These are phyloP conservation scores for Pisolithus orientalis DNA, from an alignment of 768 basidiomycete genomes.

Conservation along the genomic window DNA sequence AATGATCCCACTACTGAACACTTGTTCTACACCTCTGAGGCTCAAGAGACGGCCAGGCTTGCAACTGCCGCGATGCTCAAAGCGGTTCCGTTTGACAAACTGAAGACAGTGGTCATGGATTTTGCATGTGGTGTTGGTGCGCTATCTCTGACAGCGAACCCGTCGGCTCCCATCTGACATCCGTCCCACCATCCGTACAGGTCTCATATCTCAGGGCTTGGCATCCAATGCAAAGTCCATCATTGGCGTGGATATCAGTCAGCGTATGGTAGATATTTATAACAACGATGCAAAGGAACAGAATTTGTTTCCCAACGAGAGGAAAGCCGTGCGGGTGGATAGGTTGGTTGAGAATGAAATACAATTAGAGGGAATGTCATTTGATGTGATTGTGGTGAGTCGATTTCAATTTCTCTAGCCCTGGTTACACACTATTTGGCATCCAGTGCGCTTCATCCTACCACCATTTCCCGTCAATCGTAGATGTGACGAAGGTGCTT, in stretches of 20 bases:
- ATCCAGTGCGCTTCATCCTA: slow-evolving; percentile 51
- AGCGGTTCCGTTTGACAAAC: slow-evolving; percentile 44
- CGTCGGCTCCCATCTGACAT: background rate
- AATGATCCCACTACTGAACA: slow-evolving; percentile 7
- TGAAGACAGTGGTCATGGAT: slow-evolving; percentile 51
- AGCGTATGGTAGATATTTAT: slow-evolving; percentile 54
- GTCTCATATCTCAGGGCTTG: slow-evolving; percentile 52
- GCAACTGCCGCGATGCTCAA: slow-evolving; percentile 16
- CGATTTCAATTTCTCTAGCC: background rate
- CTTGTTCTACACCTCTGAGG: slow-evolving; percentile 12
- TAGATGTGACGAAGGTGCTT: slow-evolving; percentile 44
- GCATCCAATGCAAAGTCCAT: slow-evolving; percentile 50
- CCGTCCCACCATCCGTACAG: slow-evolving; percentile 24
- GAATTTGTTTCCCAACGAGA: slow-evolving; percentile 52
- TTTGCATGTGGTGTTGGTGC: slow-evolving; percentile 64
- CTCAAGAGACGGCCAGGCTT: slow-evolving; percentile 11
- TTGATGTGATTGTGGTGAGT: slow-evolving; percentile 61
- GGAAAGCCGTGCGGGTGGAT: slow-evolving; percentile 44
- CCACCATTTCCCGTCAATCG: slow-evolving; percentile 48
- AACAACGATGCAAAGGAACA: slow-evolving; percentile 48
- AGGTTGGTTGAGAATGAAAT: slow-evolving; percentile 41
- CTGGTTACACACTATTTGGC: background rate
- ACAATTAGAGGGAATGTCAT: slow-evolving; percentile 46
- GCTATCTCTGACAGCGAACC: slow-evolving; percentile 1
- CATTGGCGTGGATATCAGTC: slow-evolving; percentile 66